Conservation (phyloP, 148 eudicot species). For the Euryodendron excelsum region DNA sequence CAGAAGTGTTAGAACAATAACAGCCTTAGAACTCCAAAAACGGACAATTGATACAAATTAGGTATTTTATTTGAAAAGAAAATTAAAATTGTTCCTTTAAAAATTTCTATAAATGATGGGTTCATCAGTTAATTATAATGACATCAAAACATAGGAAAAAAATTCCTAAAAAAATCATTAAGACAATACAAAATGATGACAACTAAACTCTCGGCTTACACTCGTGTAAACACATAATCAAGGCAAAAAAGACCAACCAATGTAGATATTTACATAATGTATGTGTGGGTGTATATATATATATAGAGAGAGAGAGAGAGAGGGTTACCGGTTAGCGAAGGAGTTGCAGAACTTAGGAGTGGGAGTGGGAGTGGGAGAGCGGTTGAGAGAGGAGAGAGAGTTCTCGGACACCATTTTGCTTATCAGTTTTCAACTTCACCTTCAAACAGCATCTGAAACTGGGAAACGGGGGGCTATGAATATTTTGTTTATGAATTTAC, state of each 20-base stretch:
- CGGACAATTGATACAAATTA: neutral
- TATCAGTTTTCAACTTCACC: neutral
- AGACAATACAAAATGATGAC: neutral
- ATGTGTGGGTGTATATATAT: neutral
- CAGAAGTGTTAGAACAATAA: too few species aligned
- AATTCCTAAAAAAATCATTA: neutral
- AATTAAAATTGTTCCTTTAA: neutral
- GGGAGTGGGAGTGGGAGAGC: slow-evolving; percentile 14
- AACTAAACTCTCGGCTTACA: too few species aligned
- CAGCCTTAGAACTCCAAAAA: neutral
- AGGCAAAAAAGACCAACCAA: neutral
- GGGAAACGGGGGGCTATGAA: neutral
- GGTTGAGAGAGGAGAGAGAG: slow-evolving; percentile 7
- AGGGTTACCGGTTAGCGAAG: slow-evolving; percentile 36
- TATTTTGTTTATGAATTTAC: slow-evolving; percentile 1
- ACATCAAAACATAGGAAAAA: slow-evolving; percentile 1
- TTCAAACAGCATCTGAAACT: slow-evolving; percentile 1
- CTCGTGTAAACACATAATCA: neutral
- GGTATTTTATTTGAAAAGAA: neutral
- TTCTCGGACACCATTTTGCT: slow-evolving; percentile 15
- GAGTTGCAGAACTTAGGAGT: slow-evolving; percentile 34
- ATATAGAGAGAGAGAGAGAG: neutral
- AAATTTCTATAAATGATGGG: neutral
- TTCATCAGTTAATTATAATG: neutral
- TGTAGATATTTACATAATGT: neutral